phyloP scores from a whole-genome alignment of 31 red algal genomes.

The Asparagopsis taxiformis region DNA sequence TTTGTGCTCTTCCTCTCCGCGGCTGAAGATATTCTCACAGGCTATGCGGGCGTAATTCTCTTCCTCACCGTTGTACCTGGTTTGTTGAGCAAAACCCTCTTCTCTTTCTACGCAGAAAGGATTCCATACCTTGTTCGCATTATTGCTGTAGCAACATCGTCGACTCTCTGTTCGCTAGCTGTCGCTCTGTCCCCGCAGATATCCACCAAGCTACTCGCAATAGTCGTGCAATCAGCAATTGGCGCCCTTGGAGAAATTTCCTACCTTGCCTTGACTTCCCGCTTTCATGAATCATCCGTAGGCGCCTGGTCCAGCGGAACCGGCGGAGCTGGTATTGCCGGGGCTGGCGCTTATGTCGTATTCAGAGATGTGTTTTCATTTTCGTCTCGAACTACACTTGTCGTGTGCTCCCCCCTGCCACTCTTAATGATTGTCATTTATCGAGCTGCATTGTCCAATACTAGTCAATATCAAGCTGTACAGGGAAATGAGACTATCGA shows the following conservation, averaged over 20 bases:
- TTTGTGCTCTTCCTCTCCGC: conserved; percentile 56
- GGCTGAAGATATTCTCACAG: conserved; percentile 25
- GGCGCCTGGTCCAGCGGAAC: conserved; percentile 37
- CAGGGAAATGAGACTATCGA: no score
- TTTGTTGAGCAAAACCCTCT: conserved; percentile 13
- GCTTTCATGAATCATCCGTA: conserved; percentile 16
- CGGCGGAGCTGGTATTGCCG: conserved; percentile 40
- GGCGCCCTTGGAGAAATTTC: conserved; percentile 52
- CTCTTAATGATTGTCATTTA: conserved; percentile 44
- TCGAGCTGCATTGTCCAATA: neutral
- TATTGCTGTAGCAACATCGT: neutral
- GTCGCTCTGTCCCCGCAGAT: conserved; percentile 10
- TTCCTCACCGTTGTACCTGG: conserved; percentile 47
- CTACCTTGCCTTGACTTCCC: conserved; percentile 37
- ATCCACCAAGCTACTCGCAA: neutral
- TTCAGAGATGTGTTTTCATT: conserved; percentile 3
- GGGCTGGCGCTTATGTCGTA: conserved; percentile 28
- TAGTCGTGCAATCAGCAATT: conserved; percentile 14
- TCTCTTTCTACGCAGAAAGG: conserved; percentile 4
- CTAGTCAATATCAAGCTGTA: no score
- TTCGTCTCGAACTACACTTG: conserved; percentile 5
- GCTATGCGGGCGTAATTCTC: conserved; percentile 41
- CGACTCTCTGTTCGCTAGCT: neutral
- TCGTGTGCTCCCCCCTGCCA: conserved; percentile 7
- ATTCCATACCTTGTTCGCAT: conserved; percentile 12